Evolutionary conservation across 352 stramenopile genomes (phyloP).

Genomic region (Phytophthora hibernalis): DNA sequence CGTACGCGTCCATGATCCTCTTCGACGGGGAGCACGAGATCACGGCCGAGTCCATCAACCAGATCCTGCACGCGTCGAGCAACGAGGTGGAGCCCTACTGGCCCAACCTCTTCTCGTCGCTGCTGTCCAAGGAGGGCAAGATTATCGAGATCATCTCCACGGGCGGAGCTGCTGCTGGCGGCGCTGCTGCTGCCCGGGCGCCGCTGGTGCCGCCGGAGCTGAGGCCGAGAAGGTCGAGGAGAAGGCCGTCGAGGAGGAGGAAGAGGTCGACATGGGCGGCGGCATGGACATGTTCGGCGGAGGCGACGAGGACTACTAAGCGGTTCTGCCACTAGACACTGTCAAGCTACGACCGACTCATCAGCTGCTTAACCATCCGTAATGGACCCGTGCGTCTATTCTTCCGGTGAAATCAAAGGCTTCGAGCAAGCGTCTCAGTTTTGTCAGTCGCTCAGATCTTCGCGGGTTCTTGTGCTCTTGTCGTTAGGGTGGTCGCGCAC

Average conservation of each 20-base stretch:
- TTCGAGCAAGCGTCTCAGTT: conserved; percentile 31
- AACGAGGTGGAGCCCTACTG: conserved; percentile 91
- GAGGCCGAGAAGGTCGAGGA: conserved; percentile 74
- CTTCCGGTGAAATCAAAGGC: conserved; percentile 46
- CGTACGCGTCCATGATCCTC: conserved; percentile 87
- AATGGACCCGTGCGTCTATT: conserved; percentile 61
- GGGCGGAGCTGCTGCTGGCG: conserved; percentile 54
- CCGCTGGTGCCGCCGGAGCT: conserved; percentile 39
- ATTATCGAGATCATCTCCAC: conserved; percentile 81
- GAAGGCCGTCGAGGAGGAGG: conserved; percentile 75
- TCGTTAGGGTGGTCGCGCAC: neutral
- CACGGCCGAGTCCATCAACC: conserved; percentile 70
- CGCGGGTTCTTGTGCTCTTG: neutral
- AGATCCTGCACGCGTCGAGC: conserved; percentile 74
- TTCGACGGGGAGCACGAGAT: conserved; percentile 89
- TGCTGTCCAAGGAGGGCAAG: conserved; percentile 83
- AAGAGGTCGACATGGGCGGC: conserved; percentile 82
- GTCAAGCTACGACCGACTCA: conserved; percentile 38
- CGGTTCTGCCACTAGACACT: conserved; percentile 5
- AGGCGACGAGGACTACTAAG: conserved; percentile 85
- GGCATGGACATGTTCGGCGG: conserved; percentile 90
- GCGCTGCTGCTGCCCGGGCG: conserved; percentile 56
- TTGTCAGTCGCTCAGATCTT: conserved; percentile 9
- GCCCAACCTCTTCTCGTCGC: conserved; percentile 73
- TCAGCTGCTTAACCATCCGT: conserved; percentile 47